phyloP scores from a whole-genome alignment of 805 yeast species.

The Hanseniaspora mollemarum region DNA sequence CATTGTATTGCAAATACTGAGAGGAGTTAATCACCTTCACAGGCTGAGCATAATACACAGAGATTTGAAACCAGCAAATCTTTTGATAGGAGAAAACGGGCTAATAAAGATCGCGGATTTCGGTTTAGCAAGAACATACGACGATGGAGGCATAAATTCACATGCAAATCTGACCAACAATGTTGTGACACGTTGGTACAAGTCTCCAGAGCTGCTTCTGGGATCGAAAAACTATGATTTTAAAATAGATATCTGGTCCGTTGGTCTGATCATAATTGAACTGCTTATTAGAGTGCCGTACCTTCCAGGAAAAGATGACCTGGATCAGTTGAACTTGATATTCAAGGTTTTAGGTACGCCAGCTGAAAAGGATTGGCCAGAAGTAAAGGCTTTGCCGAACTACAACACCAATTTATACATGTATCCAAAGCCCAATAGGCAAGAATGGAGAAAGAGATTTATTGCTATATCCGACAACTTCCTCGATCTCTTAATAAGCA shows the following conservation, averaged over 20 bases:
- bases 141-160: constrained; percentile 23
- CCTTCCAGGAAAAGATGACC: constrained; percentile 81
- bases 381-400: constrained; percentile 65
- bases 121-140: constrained; percentile 81
- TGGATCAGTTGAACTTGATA: constrained; percentile 84
- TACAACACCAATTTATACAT: constrained; percentile 55
- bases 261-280: constrained; percentile 93
- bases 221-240: constrained; percentile 84
- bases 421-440: constrained; percentile 74
- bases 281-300: constrained; percentile 91
- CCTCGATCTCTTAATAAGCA: constrained; percentile 55
- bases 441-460: constrained; percentile 69
- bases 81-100: constrained; percentile 77
- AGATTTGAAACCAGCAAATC: constrained; percentile 85
- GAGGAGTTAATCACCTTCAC: constrained; percentile 95
- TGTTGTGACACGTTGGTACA: constrained; percentile 95
- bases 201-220: constrained; percentile 86
- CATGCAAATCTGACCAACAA: constrained; percentile 58
- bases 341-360: constrained; percentile 95
- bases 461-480: constrained; percentile 86
- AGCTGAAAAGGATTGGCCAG: constrained; percentile 83
- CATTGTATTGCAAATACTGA: constrained; percentile 86
- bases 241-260: constrained; percentile 91
- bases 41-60: constrained; percentile 82
- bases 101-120: constrained; percentile 91